Conservation (phyloP, 768 basidiomycete genomes). For the Filobasidium floriforme region DNA sequence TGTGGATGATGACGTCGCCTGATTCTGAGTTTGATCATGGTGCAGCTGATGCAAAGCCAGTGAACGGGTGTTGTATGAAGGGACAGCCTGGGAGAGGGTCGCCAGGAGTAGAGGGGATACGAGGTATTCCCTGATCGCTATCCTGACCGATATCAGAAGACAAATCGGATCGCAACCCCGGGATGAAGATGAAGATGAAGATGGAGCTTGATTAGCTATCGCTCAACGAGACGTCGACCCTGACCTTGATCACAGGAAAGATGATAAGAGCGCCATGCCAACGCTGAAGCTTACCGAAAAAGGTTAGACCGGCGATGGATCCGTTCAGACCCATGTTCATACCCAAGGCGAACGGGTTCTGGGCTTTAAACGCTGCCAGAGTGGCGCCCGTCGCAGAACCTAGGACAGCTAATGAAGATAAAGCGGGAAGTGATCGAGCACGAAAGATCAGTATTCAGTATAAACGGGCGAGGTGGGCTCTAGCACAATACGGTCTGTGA, state of each 20-base stretch:
- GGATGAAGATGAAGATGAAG: too few species aligned
- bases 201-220: too few species aligned
- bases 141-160: background rate
- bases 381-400: constrained; percentile 52
- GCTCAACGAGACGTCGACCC: too few species aligned
- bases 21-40: too few species aligned
- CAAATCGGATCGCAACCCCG: too few species aligned
- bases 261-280: background rate
- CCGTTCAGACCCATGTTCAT: constrained; percentile 63
- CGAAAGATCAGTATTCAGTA: too few species aligned
- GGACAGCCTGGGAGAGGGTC: constrained; percentile 44
- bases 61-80: background rate
- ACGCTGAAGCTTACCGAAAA: constrained; percentile 59
- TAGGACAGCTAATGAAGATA: constrained; percentile 50
- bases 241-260: too few species aligned
- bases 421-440: background rate
- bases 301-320: constrained; percentile 62
- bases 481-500: background rate
- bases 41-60: background rate
- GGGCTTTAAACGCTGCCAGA: constrained; percentile 51
- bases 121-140: constrained; percentile 70
- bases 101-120: constrained; percentile 58
- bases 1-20: too few species aligned
- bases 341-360: constrained; percentile 52
- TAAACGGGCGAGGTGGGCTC: too few species aligned